phyloP scores from a whole-genome alignment of 1,139 yeast species.

The Hyphopichia buzzinii region DNA sequence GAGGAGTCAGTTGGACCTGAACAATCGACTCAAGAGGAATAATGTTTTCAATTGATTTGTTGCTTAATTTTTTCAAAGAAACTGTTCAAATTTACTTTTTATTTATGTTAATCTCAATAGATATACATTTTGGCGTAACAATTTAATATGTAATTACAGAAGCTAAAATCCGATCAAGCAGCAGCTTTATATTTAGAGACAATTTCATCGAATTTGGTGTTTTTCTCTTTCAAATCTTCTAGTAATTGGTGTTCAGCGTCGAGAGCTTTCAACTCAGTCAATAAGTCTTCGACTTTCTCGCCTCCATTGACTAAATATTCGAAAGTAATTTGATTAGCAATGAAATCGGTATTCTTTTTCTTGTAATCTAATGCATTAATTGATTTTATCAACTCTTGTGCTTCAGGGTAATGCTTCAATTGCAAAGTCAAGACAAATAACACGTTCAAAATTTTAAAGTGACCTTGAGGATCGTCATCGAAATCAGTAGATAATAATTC shows the following conservation, averaged over 20 bases:
- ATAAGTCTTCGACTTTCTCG: slow-evolving; percentile 37
- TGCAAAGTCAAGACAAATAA: slow-evolving; percentile 45
- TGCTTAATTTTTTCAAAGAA: no score
- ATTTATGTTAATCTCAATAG: neutral
- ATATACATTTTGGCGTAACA: neutral
- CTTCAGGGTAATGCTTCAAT: slow-evolving; percentile 46
- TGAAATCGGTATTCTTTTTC: slow-evolving; percentile 43
- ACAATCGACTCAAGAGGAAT: no score
- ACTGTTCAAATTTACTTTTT: neutral
- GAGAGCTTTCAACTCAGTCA: slow-evolving; percentile 36
- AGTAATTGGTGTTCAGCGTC: slow-evolving; percentile 53
- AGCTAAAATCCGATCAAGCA: neutral
- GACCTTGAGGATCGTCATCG: slow-evolving; percentile 37
- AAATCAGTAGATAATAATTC: slow-evolving; percentile 56
- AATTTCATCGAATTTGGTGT: slow-evolving; percentile 53
- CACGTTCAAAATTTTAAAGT: slow-evolving; percentile 33
- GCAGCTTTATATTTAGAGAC: slow-evolving; percentile 46
- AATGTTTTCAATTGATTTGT: no score
- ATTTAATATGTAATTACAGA: neutral
- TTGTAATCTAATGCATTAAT: slow-evolving; percentile 31
- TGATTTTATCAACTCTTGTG: slow-evolving; percentile 47
- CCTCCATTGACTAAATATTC: slow-evolving; percentile 51
- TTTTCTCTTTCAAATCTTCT: slow-evolving; percentile 51
- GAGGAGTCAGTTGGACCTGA: no score
- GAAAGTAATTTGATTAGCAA: slow-evolving; percentile 58